Base-by-base conservation (phyloP, 2,329 filamentous ascomycete genomes). In the Allantophomopsis cytisporea region DNA sequence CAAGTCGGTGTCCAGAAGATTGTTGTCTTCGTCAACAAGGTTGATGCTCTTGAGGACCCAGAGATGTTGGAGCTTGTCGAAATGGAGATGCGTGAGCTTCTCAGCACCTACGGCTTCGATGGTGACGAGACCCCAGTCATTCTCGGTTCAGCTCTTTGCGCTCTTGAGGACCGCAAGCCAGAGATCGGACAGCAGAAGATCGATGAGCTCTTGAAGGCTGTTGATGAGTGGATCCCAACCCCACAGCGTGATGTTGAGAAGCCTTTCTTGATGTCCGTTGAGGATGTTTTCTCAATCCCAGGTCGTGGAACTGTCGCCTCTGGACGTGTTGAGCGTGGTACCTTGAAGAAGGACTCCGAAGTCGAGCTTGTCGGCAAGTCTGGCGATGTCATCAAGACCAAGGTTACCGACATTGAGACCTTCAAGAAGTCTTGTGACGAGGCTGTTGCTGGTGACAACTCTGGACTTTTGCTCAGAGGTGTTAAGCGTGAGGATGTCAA, bases 51-150 rank as follows among this genome's bases (percentile, higher is more conserved):
- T 47, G 89, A 96, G 53, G 91, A 98, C 70, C 83, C 85, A 46
- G 91, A 98, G 68, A 98, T 98, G 91, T 76, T 98, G 78, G 91
- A 98, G 70, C 84, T 98, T 43, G 91, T 98, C 60, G 91, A 98
- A 76, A 94, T 98, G 83, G 91, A 98, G 72, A 98, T 98, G 91
- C 86, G 91, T 58, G 91, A 98, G 69, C 80, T 98, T 41, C 81
- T 98, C 44, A 76, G 59, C 56, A 81, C 79, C 53, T 98, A 98
- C 65, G 88, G 87, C 46, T 98, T 98, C 62, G 91, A 98, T 66
- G 91, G 91, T 53, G 93, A 98, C 56, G 85, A 96, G 41, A 98
- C 91, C 38, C 91, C 91, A 47, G 94, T 98, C 62, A 73, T 98
- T 63, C 83, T 98, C 71, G 91, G 91, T 47, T 98, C 91, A 53